Percentiles rank a stretch among this genome's conserved stretches.
Conservation (phyloP, 306 rosid species). For the Benincasa hispida region DNA sequence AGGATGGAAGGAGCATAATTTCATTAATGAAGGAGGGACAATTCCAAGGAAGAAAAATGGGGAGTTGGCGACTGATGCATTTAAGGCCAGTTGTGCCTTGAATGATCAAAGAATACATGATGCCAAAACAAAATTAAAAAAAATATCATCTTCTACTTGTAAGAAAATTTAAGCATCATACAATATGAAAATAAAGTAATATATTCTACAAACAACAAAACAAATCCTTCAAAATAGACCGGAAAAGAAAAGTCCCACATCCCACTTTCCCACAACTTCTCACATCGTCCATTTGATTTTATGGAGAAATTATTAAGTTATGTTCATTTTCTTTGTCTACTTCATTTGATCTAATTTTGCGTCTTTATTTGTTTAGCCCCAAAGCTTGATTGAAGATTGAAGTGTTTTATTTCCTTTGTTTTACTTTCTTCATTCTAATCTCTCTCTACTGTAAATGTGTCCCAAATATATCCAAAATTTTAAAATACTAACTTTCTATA, state of each 20-base stretch:
- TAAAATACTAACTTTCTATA: not conserved
- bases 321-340: not conserved
- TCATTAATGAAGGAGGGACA: not conserved
- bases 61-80: not conserved
- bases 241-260: not conserved
- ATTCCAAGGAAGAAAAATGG: not conserved
- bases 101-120: not conserved
- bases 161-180: not conserved
- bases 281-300: not conserved
- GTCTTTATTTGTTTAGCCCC: not conserved
- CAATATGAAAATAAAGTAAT: not conserved
- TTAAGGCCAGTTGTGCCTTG: not conserved
- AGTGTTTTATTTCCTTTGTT: not conserved
- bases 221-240: not conserved
- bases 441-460: not conserved
- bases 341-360: not conserved
- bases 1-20: not conserved
- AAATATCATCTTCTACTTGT: not conserved
- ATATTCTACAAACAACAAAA: not conserved
- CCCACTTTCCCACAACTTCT: not conserved
- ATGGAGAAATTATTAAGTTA: not conserved
- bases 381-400: not conserved
- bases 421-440: not conserved
- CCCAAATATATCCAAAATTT: not conserved
- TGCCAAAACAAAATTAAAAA: not conserved